These are phyloP conservation scores for Leccinum subgranulosum DNA, from an alignment of 768 basidiomycete species.

Conservation along the genomic window DNA sequence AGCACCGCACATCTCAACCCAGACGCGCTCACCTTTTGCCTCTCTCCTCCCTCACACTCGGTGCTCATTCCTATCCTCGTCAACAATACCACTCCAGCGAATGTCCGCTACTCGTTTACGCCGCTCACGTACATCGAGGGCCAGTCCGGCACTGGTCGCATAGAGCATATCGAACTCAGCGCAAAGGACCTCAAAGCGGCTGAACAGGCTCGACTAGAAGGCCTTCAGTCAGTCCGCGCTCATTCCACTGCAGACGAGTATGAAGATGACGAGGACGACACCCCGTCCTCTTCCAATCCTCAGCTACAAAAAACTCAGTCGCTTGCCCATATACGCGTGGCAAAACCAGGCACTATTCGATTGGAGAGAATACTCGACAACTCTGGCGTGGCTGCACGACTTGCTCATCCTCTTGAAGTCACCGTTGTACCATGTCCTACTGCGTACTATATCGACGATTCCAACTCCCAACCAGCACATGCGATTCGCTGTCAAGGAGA, in stretches of 20 bases:
- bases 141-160: conserved; percentile 39
- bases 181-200: conserved; percentile 66
- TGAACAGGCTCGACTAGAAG: conserved; percentile 55
- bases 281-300: conserved; percentile 34
- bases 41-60: conserved; percentile 49
- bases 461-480: conserved; percentile 34
- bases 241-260: conserved; percentile 60
- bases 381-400: conserved; percentile 67
- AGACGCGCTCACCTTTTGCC: conserved; percentile 67
- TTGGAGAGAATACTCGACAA: conserved; percentile 73
- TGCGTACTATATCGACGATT: conserved; percentile 55
- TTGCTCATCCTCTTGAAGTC: conserved; percentile 61
- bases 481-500: conserved; percentile 69
- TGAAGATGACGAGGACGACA: conserved; percentile 51
- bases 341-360: conserved; percentile 70
- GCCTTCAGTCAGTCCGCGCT: conserved; percentile 44
- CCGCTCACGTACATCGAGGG: conserved; percentile 52
- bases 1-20: conserved; percentile 92
- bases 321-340: conserved; percentile 66
- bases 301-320: conserved; percentile 72
- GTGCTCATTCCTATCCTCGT: conserved; percentile 80
- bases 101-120: conserved; percentile 69
- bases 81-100: conserved; percentile 81
- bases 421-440: conserved; percentile 80
- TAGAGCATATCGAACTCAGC: conserved; percentile 54